Percentiles rank a stretch among this genome's conserved stretches.
phyloP scores from a whole-genome alignment of 495 filamentous ascomycete genomes.

The Neurospora discreta region DNA sequence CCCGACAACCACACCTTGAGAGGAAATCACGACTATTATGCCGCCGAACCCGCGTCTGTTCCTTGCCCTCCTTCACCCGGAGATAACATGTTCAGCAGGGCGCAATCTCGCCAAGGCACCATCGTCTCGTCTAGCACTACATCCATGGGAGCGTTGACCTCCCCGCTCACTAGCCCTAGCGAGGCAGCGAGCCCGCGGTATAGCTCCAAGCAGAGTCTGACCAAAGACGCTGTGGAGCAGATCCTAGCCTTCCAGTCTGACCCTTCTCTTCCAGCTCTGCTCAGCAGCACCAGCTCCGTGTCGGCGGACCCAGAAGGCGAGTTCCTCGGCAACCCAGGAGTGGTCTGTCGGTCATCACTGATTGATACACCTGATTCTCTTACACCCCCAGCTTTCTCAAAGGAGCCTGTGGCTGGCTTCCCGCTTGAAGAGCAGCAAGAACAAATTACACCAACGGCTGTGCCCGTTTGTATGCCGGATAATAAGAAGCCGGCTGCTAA shows the following conservation, averaged over 20 bases:
- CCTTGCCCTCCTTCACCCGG: constrained; percentile 41
- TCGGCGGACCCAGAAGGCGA: constrained; percentile 49
- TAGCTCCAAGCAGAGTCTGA: constrained; percentile 39
- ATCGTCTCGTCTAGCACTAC: constrained; percentile 35
- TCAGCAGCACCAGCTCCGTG: constrained; percentile 73
- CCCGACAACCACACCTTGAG: constrained; percentile 1
- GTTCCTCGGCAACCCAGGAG: constrained; percentile 38
- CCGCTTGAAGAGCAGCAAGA: constrained; percentile 27
- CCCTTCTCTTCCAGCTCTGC: constrained; percentile 63
- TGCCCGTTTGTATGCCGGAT: not conserved
- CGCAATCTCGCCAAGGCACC: constrained; percentile 25
- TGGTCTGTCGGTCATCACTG: constrained; percentile 25
- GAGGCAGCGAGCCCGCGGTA: constrained; percentile 47
- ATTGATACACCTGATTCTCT: constrained; percentile 41
- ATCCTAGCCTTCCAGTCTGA: constrained; percentile 58
- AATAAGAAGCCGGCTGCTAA: not conserved
- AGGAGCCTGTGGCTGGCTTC: constrained; percentile 32
- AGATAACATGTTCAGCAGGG: constrained; percentile 22
- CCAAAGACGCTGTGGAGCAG: constrained; percentile 43
- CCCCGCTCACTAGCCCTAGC: constrained; percentile 38
- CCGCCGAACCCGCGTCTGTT: constrained; percentile 12
- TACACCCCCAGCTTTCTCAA: constrained; percentile 38
- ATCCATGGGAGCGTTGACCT: constrained; percentile 29
- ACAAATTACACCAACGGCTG: not conserved
- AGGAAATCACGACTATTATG: not conserved